A percentile compares a stretch with the other conserved stretches of the same genome.
phyloP scores from a whole-genome alignment of 2,329 filamentous ascomycete species.

The Alternaria sp. region DNA sequence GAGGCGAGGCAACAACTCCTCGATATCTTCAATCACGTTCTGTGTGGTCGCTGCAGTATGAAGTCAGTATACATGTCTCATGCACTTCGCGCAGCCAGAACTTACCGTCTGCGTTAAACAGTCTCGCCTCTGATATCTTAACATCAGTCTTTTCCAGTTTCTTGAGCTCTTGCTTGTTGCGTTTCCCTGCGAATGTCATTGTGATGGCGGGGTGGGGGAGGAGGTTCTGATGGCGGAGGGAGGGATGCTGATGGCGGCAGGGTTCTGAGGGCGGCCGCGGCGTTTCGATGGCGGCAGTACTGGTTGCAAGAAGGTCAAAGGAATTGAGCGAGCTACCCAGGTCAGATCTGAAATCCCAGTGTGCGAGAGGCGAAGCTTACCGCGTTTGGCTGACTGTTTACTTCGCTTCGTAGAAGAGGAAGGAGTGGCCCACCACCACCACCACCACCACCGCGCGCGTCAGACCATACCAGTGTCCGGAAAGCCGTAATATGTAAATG shows the following conservation, averaged over 20 bases:
- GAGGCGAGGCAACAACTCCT: not conserved
- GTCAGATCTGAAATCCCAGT: not conserved
- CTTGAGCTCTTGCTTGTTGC: not conserved
- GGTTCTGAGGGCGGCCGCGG: not conserved
- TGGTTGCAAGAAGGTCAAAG: not conserved
- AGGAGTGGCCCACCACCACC: not conserved
- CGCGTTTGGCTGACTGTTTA: not conserved
- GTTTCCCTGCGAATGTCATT: not conserved
- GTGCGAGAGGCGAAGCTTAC: not conserved
- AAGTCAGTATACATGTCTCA: not conserved
- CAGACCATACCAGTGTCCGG: not conserved
- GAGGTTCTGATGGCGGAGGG: too few species aligned
- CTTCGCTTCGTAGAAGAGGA: not conserved
- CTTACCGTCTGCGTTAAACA: not conserved
- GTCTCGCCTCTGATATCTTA: not conserved
- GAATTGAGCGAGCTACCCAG: not conserved
- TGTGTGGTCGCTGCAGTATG: not conserved
- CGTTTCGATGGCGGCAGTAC: not conserved
- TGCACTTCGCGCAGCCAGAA: not conserved
- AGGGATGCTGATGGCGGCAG: not conserved
- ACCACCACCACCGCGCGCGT: not conserved
- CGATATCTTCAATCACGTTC: not conserved
- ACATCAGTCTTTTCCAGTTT: not conserved
- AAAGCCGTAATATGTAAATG: not conserved
- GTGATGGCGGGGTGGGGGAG: not conserved